These are phyloP conservation scores for Phanerodontia chrysosporium DNA, from an alignment of 768 basidiomycete genomes.

Conservation along the genomic window DNA sequence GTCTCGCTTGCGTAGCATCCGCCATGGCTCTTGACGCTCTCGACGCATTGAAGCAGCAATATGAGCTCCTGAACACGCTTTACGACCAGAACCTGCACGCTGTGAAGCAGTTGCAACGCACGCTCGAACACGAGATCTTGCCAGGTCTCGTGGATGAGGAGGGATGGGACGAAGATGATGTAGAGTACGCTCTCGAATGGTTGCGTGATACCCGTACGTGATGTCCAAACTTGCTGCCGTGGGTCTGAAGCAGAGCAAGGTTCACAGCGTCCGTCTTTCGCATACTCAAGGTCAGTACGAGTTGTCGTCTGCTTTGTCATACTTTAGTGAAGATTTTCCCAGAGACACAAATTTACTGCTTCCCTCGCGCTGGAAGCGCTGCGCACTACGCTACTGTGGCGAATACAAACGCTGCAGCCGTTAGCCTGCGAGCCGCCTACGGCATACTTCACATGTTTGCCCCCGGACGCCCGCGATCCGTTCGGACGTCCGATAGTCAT, in stretches of 20 bases:
- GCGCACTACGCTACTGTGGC: constrained; percentile 6
- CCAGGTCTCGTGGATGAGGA: constrained; percentile 60
- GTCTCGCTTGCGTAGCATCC: not conserved
- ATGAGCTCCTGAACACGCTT: constrained; percentile 42
- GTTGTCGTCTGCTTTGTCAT: constrained; percentile 10
- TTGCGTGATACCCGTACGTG: constrained; percentile 60
- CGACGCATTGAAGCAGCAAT: constrained; percentile 25
- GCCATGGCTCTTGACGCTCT: constrained; percentile 3
- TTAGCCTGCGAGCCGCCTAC: constrained; percentile 31
- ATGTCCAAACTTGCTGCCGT: too few relatives aligned
- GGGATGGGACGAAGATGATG: constrained; percentile 40
- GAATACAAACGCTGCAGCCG: constrained; percentile 18
- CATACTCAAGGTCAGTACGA: constrained; percentile 45
- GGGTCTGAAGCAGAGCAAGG: not conserved
- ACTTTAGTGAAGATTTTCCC: constrained; percentile 6
- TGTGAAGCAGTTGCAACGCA: constrained; percentile 44
- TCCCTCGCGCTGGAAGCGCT: constrained; percentile 55
- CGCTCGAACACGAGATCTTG: constrained; percentile 52
- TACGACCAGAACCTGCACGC: constrained; percentile 47
- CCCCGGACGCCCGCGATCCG: constrained; percentile 49
- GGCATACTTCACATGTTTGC: constrained; percentile 47
- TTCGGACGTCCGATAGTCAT: constrained; percentile 64
- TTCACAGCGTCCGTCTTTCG: constrained; percentile 29
- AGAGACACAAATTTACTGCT: constrained; percentile 66
- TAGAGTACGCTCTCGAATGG: constrained; percentile 57